phyloP scores from a whole-genome alignment of 257 asterid species.

The Solanum sejunctum region DNA sequence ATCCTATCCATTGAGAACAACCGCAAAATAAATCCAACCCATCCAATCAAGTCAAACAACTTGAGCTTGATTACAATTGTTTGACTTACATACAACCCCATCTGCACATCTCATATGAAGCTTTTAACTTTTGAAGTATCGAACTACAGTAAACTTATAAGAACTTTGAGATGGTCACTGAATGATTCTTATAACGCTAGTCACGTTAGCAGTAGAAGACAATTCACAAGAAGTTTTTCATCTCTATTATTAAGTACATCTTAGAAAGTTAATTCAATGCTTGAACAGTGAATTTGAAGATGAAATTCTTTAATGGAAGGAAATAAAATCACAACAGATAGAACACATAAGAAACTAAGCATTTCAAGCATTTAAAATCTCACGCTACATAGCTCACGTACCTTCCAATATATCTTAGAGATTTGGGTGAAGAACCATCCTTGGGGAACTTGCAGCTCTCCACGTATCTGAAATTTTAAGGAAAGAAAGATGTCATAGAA shows the following conservation, averaged over 20 bases:
- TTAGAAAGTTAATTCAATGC: not conserved
- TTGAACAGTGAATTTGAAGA: not conserved
- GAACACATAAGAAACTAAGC: not conserved
- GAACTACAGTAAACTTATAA: not conserved
- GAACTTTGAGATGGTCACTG: not conserved
- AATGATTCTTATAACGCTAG: not conserved
- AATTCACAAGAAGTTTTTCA: not conserved
- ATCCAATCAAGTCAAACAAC: not conserved
- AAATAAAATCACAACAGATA: not conserved
- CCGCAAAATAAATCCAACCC: not conserved
- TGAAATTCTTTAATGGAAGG: not conserved
- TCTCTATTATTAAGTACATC: not conserved
- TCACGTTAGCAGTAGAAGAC: not conserved
- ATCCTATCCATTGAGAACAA: not conserved
- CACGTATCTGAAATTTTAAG: conserved; percentile 44
- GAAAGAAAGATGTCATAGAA: not conserved
- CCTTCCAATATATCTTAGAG: conserved; percentile 97
- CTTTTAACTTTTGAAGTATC: not conserved
- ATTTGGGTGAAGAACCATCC: conserved; percentile 89
- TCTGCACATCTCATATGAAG: not conserved
- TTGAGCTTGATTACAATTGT: not conserved
- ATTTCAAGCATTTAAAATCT: not conserved
- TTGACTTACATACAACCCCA: not conserved
- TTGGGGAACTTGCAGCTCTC: conserved; percentile 79
- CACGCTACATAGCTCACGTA: conserved; percentile 6